phyloP scores from a whole-genome alignment of 306 rosid genomes.

The Albizia julibrissin region DNA sequence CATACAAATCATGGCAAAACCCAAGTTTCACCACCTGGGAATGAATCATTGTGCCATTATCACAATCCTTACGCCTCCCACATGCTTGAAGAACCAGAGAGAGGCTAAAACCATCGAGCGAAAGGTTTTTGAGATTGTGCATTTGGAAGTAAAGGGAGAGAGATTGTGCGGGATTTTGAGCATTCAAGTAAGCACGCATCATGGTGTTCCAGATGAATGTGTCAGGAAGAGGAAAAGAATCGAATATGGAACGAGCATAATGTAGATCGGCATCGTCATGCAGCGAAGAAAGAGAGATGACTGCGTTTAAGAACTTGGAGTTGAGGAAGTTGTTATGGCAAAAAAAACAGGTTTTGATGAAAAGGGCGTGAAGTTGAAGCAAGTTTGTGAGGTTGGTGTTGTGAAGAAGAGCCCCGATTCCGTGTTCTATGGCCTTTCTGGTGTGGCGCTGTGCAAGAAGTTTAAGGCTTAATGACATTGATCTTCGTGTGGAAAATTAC shows the following conservation, averaged over 20 bases:
- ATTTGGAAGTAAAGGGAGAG: slow-evolving; percentile 31
- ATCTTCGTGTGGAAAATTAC: no score
- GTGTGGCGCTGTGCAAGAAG: slow-evolving; percentile 3
- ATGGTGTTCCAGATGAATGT: slow-evolving; percentile 34
- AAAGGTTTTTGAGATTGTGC: not conserved
- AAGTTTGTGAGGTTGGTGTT: not conserved
- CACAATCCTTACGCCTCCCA: slow-evolving; percentile 19
- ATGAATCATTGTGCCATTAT: slow-evolving; percentile 19
- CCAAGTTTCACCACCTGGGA: slow-evolving; percentile 25
- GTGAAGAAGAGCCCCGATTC: slow-evolving; percentile 13
- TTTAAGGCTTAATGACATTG: not conserved
- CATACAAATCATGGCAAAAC: slow-evolving; percentile 29
- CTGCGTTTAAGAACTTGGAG: slow-evolving; percentile 12
- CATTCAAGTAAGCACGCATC: slow-evolving; percentile 34
- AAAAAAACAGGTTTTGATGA: slow-evolving; percentile 19
- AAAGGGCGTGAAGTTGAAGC: slow-evolving; percentile 34
- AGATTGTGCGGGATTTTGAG: slow-evolving; percentile 16
- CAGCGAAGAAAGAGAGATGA: slow-evolving; percentile 18
- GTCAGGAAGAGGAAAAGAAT: slow-evolving; percentile 16
- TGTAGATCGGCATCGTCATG: not conserved
- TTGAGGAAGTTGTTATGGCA: slow-evolving; percentile 18
- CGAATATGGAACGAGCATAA: slow-evolving; percentile 29
- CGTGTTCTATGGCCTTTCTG: slow-evolving; percentile 16
- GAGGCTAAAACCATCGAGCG: slow-evolving; percentile 21
- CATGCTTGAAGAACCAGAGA: slow-evolving; percentile 23